phyloP scores from a whole-genome alignment of 768 basidiomycete species.

The Rhodocollybia butyracea region DNA sequence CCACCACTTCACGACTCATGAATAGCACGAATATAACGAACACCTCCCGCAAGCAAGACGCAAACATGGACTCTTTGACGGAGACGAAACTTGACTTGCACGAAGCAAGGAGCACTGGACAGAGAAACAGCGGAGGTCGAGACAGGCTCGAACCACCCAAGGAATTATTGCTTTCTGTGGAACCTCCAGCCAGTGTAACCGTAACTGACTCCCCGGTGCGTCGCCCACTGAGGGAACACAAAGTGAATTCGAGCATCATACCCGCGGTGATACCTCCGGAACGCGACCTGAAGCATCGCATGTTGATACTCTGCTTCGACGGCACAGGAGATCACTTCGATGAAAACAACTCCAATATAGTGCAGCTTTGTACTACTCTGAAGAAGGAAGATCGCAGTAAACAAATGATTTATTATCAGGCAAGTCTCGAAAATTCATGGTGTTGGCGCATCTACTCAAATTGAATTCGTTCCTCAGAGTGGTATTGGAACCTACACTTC shows the following conservation, averaged over 20 bases:
- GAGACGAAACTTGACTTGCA: too few relatives aligned
- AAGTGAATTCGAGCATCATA: neutral
- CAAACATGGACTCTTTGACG: too few relatives aligned
- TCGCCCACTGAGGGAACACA: neutral
- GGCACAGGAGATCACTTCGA: conserved; percentile 53
- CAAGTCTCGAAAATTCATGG: conserved; percentile 8
- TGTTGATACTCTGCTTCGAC: conserved; percentile 54
- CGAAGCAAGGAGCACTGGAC: neutral
- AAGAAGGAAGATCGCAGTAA: conserved; percentile 49
- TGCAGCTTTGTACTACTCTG: conserved; percentile 45
- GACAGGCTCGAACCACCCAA: neutral
- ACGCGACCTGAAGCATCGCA: conserved; percentile 28
- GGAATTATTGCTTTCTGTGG: conserved; percentile 3
- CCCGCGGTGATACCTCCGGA: neutral
- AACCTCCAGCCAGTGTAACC: neutral
- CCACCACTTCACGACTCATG: too few relatives aligned
- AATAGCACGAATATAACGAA: neutral
- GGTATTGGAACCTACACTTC: conserved; percentile 52
- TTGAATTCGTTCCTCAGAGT: too few relatives aligned
- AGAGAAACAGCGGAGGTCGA: neutral
- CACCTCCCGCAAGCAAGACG: neutral
- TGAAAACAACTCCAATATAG: conserved; percentile 53
- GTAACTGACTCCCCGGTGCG: neutral
- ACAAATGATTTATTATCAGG: conserved; percentile 62
- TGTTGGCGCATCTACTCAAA: neutral